Conservation (phyloP, 306 rosid genomes). For the Sechiopsis laciniata region DNA sequence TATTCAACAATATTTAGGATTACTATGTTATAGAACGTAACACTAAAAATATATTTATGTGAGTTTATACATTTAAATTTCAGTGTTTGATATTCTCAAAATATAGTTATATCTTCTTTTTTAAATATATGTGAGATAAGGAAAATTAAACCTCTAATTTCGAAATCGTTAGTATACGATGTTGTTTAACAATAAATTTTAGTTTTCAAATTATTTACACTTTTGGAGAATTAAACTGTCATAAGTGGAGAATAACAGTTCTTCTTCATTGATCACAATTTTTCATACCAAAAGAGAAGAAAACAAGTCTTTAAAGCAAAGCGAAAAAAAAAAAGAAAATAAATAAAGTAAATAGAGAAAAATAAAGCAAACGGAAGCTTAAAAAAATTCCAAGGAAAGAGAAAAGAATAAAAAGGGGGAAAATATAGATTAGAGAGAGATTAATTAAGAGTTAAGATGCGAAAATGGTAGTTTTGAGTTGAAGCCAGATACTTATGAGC, state of each 20-base stretch:
- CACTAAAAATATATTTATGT: too few relatives aligned
- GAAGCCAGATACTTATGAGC: constrained; percentile 12
- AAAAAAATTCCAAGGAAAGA: background rate
- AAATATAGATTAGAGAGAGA: background rate
- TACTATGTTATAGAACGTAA: too few relatives aligned
- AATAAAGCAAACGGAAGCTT: background rate
- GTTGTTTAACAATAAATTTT: too few relatives aligned
- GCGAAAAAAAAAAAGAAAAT: too few relatives aligned
- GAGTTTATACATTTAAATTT: too few relatives aligned
- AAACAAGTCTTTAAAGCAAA: background rate
- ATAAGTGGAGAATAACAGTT: background rate
- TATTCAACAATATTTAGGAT: too few relatives aligned
- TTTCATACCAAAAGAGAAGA: background rate
- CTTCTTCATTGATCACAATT: background rate
- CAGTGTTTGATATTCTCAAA: too few relatives aligned
- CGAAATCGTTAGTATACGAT: too few relatives aligned
- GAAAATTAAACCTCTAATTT: too few relatives aligned
- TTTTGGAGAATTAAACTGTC: background rate
- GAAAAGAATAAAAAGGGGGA: background rate
- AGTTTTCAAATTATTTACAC: too few relatives aligned
- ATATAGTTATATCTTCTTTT: too few relatives aligned
- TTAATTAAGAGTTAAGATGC: background rate
- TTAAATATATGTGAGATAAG: too few relatives aligned
- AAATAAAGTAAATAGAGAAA: background rate
- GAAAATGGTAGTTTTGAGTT: background rate